Evolutionary conservation across 2,329 filamentous ascomycete genomes (phyloP).

Genomic region (Colletotrichum gloeosporioides): DNA sequence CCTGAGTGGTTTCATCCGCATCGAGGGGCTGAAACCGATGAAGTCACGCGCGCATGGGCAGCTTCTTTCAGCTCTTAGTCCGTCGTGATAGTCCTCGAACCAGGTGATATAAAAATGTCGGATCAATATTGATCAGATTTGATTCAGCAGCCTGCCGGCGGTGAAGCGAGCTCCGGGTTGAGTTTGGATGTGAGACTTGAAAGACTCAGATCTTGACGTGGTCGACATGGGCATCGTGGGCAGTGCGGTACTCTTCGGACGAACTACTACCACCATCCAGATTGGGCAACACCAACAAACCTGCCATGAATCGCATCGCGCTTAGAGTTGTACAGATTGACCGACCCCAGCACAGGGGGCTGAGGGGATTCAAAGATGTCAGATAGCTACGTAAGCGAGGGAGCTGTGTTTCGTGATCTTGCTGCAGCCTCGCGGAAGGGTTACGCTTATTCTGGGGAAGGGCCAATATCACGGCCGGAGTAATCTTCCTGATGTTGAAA

Average conservation of each 20-base stretch:
- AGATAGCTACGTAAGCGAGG: not conserved
- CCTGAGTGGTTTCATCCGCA: not conserved
- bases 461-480: not conserved
- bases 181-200: not conserved
- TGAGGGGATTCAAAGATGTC: not conserved
- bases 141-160: not conserved
- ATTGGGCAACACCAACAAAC: not conserved
- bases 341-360: not conserved
- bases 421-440: not conserved
- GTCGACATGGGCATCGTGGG: not conserved
- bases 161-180: not conserved
- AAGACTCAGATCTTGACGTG: not conserved
- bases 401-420: not conserved
- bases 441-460: not conserved
- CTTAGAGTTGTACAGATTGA: not conserved
- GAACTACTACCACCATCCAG: not conserved
- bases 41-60: not conserved
- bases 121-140: not conserved
- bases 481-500: not conserved
- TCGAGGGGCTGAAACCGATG: constrained; percentile 9
- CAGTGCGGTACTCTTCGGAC: not conserved
- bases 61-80: not conserved
- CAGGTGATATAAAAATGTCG: not conserved
- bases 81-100: not conserved
- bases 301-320: not conserved